Evolutionary conservation across 805 yeast species (phyloP), one percentile per base, ranked within the genome.

Genomic region (Myxozyma geophila): DNA sequence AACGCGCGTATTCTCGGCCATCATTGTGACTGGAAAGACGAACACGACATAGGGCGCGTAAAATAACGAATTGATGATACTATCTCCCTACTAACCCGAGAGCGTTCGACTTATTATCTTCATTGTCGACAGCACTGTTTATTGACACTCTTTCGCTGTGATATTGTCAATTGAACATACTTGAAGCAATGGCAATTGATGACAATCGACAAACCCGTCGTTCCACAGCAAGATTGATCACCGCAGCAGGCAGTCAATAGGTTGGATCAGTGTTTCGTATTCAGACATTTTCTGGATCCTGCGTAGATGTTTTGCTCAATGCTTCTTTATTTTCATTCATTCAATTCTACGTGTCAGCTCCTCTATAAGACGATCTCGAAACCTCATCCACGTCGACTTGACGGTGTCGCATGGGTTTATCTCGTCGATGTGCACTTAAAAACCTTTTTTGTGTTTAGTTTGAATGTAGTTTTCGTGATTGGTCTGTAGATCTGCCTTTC

Each of bases 21-120:
- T 64, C 60, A 78, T 67, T 8, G 80, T 74, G 28, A 80, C 59
- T 9, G 84, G 84, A 57, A 80, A 76, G 3, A 80, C 83, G 70
- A 73, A 80, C 15, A 81, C 70, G 10, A 79, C 82, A 68, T 78
- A 80, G 0, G 83, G 83, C 59, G 79, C 71, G 60, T 78, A 80
- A 67, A 80, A 81, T 15, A 81, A 77, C 2, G 83, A 78, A 33
- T 81, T 73, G 77, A 80, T 76, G 44, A 77, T 70, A 67, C 80
- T 81, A 81, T 82, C 82, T 73, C 21, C 80, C 81, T 7, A 67
- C 67, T 52, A 82, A 76, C 40, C 76, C 76, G 21, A 82, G 69
- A 64, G 81, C 82, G 7, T 58, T 66, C 33, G 76, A 81, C 54
- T 82, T 69, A 36, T 80, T 80, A 62, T 80, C 79, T 1, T 82